Percentiles rank a stretch among this genome's conserved stretches.
phyloP scores from a whole-genome alignment of 305 asterid genomes.

The Ilex paraguariensis region DNA sequence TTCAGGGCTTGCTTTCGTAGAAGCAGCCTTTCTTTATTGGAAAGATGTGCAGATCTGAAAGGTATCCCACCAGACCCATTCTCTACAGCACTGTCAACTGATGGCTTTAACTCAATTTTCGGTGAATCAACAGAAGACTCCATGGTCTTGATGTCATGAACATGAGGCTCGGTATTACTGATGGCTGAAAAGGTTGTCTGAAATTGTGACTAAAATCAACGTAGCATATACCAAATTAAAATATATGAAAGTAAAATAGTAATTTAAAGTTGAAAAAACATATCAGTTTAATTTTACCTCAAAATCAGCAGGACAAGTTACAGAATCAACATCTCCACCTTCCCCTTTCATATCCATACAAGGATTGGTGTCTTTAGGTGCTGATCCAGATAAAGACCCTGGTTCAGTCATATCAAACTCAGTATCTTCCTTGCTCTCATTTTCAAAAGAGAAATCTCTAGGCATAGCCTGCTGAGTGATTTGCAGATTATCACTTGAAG shows the following conservation, averaged over 20 bases:
- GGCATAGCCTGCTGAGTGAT: constrained; percentile 21
- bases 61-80: constrained; percentile 24
- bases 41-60: constrained; percentile 43
- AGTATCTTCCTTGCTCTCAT: constrained; percentile 24
- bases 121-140: constrained; percentile 19
- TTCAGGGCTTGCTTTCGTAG: constrained; percentile 78
- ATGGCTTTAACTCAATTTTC: constrained; percentile 23
- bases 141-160: constrained; percentile 15
- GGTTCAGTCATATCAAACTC: constrained; percentile 24
- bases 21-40: constrained; percentile 88
- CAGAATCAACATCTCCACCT: constrained; percentile 13
- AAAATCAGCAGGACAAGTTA: neutral
- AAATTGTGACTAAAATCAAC: constrained; percentile 27
- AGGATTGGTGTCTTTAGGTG: constrained; percentile 19
- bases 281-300: neutral
- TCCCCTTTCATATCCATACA: constrained; percentile 15
- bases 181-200: constrained; percentile 28
- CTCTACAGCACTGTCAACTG: constrained; percentile 24
- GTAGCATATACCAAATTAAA: constrained; percentile 2
- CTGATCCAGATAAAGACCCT: constrained; percentile 25
- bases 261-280: neutral
- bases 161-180: constrained; percentile 13
- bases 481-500: constrained; percentile 21
- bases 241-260: constrained; percentile 11
- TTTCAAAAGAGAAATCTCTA: constrained; percentile 15